Evolutionary conservation across 2,329 filamentous ascomycete species (phyloP), one percentile per base, ranked within the genome.

Genomic region (Apiospora kogelbergensis): DNA sequence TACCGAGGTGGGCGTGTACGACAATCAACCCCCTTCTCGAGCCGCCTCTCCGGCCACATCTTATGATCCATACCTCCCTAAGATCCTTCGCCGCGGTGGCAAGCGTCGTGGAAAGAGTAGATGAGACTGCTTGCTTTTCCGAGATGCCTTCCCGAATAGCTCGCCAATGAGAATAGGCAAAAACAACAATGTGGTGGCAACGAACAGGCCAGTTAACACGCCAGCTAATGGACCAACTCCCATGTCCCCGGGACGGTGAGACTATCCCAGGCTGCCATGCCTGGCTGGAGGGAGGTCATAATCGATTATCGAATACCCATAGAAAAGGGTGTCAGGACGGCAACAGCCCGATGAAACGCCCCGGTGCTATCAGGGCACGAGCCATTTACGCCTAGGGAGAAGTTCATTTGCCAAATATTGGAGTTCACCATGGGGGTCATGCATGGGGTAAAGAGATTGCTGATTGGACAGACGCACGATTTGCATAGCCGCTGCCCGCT

Each of bases 401-500:
- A 37, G 26, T 6, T 30, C 53, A 60, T 60, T 60, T 60, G 53
- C 53, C 53, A 60, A 65, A 44, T 65, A 44, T 53, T 67, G 66
- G 66, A 67, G 66, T 60, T 57, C 46, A 67, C 71, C 67, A 74
- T 68, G 73, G 72, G 71, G 71, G 69, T 70, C 67, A 70, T 69
- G 71, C 73, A 75, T 77, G 75, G 75, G 74, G 75, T 74, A 76
- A 72, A 70, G 57, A 70, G 22, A 67, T 66, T 45, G 72, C 69
- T 74, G 74, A 76, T 78, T 77, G 76, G 77, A 45, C 70, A 74
- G 72, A 73, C 75, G 73, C 74, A 71, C 73, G 76, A 76, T 75
- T 75, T 79, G 77, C 77, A 79, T 79, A 79, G 76, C 77, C 77
- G 77, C 76, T 75, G 77, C 75, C 77, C 76, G 77, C 75, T 74